Evolutionary conservation across 148 eudicot genomes (phyloP), one percentile per base, ranked within the genome.

Genomic region (Camellia japonica): DNA sequence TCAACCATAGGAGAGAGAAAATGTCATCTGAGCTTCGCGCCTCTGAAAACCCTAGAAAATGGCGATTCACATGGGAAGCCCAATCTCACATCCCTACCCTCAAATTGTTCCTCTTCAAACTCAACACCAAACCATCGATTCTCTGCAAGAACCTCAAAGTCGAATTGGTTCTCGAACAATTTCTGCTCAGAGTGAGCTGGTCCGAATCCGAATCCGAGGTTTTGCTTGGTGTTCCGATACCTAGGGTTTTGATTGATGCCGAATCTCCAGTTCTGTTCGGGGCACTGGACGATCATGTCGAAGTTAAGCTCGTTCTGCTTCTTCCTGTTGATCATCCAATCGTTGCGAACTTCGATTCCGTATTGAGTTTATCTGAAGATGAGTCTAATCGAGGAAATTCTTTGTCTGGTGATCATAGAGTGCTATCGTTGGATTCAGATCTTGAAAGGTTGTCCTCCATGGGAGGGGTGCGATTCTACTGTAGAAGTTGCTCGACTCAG

Each of bases 61-160:
- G 99, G 99, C 85, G 89, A 4, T 97, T 81, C 92, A 91, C 95
- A 20, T 97, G 91, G 90, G 99, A 94, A 88, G 87, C 99, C 5
- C 98, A 97, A 86, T 94, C 99, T 51, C 98, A 92, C 81, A 67
- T 90, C 61, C 85, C 98, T 56, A 77, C 83, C 20, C 90, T 97
- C 82, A 90, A 91, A 68, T 83, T 97, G 20, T 87, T 88, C 83
- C 85, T 96, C 77, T 93, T 96, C 85, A 81, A 85, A 11, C 77
- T 84, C 3, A 7, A 80, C 41, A 68, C 66, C 76, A 93, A 87
- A 51, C 93, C 97, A 20, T 77, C 80, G 0, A 46, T 69, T 65
- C 83, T 84, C 38, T 92, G 87, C 90, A 60, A 74, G 52, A 59
- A 88, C 73, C 88, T 96, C 41, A 83, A 78, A 9, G 74, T 87